Percentiles rank a stretch among this genome's conserved stretches.
Conservation (phyloP, 768 basidiomycete genomes). For the Termitomyces sp. region DNA sequence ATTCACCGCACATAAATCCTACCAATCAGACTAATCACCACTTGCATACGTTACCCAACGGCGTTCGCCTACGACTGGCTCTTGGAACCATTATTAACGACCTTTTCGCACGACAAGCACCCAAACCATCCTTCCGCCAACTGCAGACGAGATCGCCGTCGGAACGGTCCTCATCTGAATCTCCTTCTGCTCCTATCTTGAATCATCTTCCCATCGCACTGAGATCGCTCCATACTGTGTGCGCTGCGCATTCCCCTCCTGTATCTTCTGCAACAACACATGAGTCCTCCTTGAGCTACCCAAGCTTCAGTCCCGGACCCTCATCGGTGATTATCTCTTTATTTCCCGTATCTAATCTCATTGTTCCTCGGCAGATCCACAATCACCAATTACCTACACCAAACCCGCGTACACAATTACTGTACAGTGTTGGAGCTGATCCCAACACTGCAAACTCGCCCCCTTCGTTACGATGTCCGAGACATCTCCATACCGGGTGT, state of each 20-base stretch:
- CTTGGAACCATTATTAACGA: conserved; percentile 79
- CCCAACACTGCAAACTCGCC: conserved; percentile 60
- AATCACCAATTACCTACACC: conserved; percentile 19
- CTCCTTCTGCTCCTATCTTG: conserved; percentile 18
- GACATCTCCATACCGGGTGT: conserved; percentile 70
- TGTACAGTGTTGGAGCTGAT: conserved; percentile 62
- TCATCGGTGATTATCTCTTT: conserved; percentile 12
- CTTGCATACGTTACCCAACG: conserved; percentile 71
- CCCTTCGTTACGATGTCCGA: conserved; percentile 61
- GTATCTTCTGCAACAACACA: conserved; percentile 7
- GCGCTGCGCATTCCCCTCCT: conserved; percentile 1
- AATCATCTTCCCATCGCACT: conserved; percentile 21
- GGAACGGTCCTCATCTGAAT: conserved; percentile 19
- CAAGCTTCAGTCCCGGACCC: not conserved
- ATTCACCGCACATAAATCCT: conserved; percentile 41
- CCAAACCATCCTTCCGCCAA: conserved; percentile 43
- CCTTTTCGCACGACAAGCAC: conserved; percentile 70
- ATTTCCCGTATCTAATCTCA: conserved; percentile 1
- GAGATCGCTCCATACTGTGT: conserved; percentile 19
- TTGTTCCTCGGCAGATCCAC: conserved; percentile 3
- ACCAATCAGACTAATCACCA: conserved; percentile 26
- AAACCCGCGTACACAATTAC: conserved; percentile 37
- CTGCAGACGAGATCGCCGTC: conserved; percentile 19
- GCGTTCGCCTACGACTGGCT: conserved; percentile 73
- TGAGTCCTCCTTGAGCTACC: conserved; percentile 20